Evolutionary conservation across 306 rosid species (phyloP).

Genomic region (Myrica gale): DNA sequence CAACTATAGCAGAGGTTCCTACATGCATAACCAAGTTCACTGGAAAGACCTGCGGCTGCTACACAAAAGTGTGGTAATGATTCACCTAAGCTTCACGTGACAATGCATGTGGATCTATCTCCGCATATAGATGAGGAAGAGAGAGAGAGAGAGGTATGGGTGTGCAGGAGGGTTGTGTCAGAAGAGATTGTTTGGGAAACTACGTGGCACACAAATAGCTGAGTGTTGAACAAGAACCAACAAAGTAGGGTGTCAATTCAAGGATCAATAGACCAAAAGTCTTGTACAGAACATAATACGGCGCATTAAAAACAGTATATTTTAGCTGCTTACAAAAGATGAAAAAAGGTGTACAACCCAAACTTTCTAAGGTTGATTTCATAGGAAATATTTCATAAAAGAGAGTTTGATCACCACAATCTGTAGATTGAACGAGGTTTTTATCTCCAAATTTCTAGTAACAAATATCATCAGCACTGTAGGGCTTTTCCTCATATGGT

Average conservation of each 20-base stretch:
- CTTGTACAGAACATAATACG: not conserved
- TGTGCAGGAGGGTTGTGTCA: not conserved
- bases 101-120: not conserved
- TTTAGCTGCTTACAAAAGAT: too few species aligned
- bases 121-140: not conserved
- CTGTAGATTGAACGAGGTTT: too few species aligned
- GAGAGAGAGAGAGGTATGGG: not conserved
- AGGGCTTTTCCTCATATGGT: not conserved
- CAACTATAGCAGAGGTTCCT: not conserved
- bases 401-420: too few species aligned
- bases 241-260: not conserved
- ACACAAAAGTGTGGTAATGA: not conserved
- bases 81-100: not conserved
- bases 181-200: not conserved
- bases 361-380: not conserved
- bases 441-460: too few species aligned
- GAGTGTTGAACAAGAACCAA: not conserved
- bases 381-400: not conserved
- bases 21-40: not conserved
- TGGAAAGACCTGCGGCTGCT: not conserved
- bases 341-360: not conserved
- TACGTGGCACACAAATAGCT: not conserved
- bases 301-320: not conserved
- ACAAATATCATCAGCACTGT: too few species aligned
- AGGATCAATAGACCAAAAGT: not conserved